Evolutionary conservation across 108 stramenopile species (phyloP).

Genomic region (Cyclotella choctawhatcheeana): DNA sequence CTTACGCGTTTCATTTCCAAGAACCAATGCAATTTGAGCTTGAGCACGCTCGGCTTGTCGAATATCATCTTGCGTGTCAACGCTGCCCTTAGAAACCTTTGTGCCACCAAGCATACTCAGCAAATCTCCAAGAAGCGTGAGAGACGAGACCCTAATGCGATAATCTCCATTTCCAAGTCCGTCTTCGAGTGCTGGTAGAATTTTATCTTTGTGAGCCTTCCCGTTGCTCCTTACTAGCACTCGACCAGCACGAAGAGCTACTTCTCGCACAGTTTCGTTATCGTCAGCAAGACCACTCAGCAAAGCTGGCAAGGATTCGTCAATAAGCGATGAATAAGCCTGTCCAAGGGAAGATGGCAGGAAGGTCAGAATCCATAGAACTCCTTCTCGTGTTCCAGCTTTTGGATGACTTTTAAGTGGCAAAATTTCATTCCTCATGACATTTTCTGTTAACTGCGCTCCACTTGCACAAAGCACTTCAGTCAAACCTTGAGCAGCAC

Average conservation of each 20-base stretch:
- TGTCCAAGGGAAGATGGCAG: slow-evolving; percentile 92
- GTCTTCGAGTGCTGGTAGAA: slow-evolving; percentile 92
- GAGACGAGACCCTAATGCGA: slow-evolving; percentile 93
- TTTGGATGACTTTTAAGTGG: slow-evolving; percentile 88
- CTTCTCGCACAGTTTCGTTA: slow-evolving; percentile 92
- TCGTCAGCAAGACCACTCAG: slow-evolving; percentile 96
- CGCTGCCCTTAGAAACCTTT: slow-evolving; percentile 81
- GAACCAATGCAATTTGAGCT: slow-evolving; percentile 87
- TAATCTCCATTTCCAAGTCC: slow-evolving; percentile 92
- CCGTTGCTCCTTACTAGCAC: slow-evolving; percentile 94
- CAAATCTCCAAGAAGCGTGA: slow-evolving; percentile 95
- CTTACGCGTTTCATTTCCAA: slow-evolving; percentile 83
- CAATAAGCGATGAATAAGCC: slow-evolving; percentile 85
- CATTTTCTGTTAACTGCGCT: slow-evolving; percentile 63
- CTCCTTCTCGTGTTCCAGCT: slow-evolving; percentile 93
- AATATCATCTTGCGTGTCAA: slow-evolving; percentile 91
- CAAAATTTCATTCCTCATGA: slow-evolving; percentile 90
- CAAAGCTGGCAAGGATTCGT: slow-evolving; percentile 90
- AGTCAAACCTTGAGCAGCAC: slow-evolving; percentile 97
- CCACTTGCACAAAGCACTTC: slow-evolving; percentile 91
- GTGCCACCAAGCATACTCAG: slow-evolving; percentile 95
- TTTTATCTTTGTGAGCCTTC: slow-evolving; percentile 88
- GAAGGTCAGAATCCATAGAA: slow-evolving; percentile 99
- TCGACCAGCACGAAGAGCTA: slow-evolving; percentile 95
- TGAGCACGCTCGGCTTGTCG: slow-evolving; percentile 84